Evolutionary conservation across 2,329 filamentous ascomycete genomes (phyloP), one percentile per base, ranked within the genome.

Genomic region (Elsinoe australis): DNA sequence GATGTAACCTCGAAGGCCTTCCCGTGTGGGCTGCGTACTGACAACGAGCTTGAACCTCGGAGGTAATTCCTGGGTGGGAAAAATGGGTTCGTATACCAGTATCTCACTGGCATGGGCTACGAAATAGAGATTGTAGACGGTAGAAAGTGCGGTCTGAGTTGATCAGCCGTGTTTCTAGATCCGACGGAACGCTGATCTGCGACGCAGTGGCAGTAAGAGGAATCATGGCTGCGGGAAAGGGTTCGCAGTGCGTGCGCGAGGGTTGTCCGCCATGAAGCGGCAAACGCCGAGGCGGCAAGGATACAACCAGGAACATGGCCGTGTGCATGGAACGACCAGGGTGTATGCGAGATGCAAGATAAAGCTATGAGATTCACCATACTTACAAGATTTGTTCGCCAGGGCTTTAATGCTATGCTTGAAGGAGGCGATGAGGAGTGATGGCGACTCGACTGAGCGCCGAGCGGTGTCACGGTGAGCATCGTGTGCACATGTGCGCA

Each of bases 111-210:
- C 58, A 49, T 64, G 66, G 9, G 69, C 71, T n/a, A 73, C 60
- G 47, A 73, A 71, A 55, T 68, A 73, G n/a, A 73, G 61, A 49
- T 74, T 73, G 56, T 67, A 62, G 2, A 55, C 53, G 42, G 68
- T 64, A 12, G 71, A 73, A 9, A 74, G 59, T 4, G 61, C 70
- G 12, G 70, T 73, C 63, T 67, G 28, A 44, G 24, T 17, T 5
- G 5, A 18, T 44, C 47, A 49, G 33, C 49, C 36, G 8, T 42
- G 42, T 22, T 29, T 44, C 39, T 32, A 21, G 39, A 32, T 26
- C 28, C 24, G 24, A 15, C 21, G 21, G 7, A n/a, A 21, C 18
- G 12, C 8, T 26, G 14, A 12, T 15, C 14, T 26, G 19, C 21
- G n/a, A n/a, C n/a, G n/a, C n/a, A n/a, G n/a, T n/a, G n/a, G n/a